phyloP scores from a whole-genome alignment of 2,329 filamentous ascomycete species.

The Parasarocladium wereldwijsianum region DNA sequence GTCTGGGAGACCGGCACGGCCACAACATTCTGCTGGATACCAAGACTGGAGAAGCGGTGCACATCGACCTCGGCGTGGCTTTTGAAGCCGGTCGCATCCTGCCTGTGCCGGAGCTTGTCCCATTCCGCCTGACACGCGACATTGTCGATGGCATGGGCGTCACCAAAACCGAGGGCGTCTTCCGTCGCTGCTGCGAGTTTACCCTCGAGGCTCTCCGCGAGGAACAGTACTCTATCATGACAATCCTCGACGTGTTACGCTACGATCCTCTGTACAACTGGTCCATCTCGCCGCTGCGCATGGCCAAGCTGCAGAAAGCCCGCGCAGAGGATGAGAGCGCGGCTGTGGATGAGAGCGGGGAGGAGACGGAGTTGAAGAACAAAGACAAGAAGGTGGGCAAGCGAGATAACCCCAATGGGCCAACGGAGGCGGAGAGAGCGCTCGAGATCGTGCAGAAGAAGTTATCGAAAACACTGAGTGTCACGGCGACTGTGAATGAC shows the following conservation, averaged over 20 bases:
- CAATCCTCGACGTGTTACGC: constrained; percentile 90
- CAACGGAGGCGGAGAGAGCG: constrained; percentile 73
- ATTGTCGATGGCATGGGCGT: constrained; percentile 96
- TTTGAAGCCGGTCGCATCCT: constrained; percentile 96
- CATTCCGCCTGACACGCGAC: constrained; percentile 86
- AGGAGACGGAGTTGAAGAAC: constrained; percentile 24
- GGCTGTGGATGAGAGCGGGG: constrained; percentile 18
- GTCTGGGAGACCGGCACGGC: constrained; percentile 84
- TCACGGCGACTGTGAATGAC: constrained; percentile 90
- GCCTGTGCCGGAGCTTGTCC: constrained; percentile 87
- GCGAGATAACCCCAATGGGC: constrained; percentile 36
- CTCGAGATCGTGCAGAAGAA: constrained; percentile 93
- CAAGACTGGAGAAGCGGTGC: constrained; percentile 81
- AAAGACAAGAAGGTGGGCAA: constrained; percentile 15
- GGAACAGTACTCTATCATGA: constrained; percentile 96
- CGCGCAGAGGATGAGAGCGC: constrained; percentile 33
- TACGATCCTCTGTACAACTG: constrained; percentile 96
- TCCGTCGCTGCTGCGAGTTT: constrained; percentile 95
- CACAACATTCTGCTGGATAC: constrained; percentile 93
- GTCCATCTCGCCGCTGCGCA: constrained; percentile 63
- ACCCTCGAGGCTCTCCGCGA: constrained; percentile 89
- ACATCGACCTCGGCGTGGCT: constrained; percentile 92
- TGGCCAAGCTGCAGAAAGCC: constrained; percentile 50
- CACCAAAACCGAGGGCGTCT: constrained; percentile 88
- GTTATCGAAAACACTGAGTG: constrained; percentile 82